Base-by-base conservation (phyloP, 2,329 filamentous ascomycete species). In the Aspergillus sojae region DNA sequence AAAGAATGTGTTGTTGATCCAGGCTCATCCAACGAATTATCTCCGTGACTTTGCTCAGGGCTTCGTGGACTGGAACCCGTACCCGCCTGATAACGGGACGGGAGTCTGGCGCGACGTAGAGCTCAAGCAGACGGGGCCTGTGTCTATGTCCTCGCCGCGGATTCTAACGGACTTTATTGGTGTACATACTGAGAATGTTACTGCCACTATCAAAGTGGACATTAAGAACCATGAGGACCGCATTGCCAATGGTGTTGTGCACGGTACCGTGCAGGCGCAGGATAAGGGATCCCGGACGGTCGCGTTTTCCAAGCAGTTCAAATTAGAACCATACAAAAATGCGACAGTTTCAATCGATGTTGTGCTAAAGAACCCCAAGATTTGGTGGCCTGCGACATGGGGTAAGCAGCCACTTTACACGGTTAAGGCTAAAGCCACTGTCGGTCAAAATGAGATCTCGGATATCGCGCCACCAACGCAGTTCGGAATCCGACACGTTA, bases 341-440 rank as follows among this genome's bases (percentile, higher is more conserved):
- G 76, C 74, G 10, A 80, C 82, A 1, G 60, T 86, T 0, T 68
- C 71, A 0, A 62, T 86, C 1, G 68, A 71, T 1, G 72, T 77
- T 1, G 70, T 71, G 1, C 65, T 88, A 14, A 58, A 75, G 0
- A 74, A 81, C 1, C 83, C 86, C 0, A 68, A 80, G 14, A 78
- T 88, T 14, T 90, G 88, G 88, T 89, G 87, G 86, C 87, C 88
- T 0, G 82, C 79, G 46, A 76, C 80, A 57, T 89, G 87, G 87
- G 87, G 87, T 2, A 67, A 75, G 0, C 87, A 88, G 67, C 84
- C 84, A 0, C 71, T 88, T 6, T 87, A 88, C 64, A 77, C 64
- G 0, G 70, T 77, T 1, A 63, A 71, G 11, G 74, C 78, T 54
- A 73, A 70, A 5, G 71, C 72, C 3, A 71, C 68, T 3, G 68